Evolutionary conservation across 1,284 basidiomycete species (phyloP).

Genomic region (Puccinia polysora): DNA sequence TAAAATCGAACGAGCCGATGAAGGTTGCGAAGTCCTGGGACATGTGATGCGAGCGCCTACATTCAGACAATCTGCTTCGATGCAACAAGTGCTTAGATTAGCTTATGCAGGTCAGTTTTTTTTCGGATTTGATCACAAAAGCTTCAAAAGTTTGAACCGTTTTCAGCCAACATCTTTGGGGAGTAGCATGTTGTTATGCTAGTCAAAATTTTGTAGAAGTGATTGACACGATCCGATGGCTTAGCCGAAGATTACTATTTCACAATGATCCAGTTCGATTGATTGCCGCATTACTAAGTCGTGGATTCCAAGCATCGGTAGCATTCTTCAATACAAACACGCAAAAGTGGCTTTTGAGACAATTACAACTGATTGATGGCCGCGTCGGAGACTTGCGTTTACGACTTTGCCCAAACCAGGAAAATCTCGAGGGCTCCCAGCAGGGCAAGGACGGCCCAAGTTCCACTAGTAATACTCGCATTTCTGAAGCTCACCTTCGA

Average conservation of each 20-base stretch:
- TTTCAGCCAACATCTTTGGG: too few species aligned
- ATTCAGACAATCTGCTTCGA: constrained; percentile 61
- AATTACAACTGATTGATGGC: constrained; percentile 43
- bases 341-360: constrained; percentile 63
- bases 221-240: constrained; percentile 67
- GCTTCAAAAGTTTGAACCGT: background rate
- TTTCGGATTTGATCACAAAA: background rate
- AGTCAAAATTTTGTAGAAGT: constrained; percentile 61
- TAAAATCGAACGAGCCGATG: constrained; percentile 60
- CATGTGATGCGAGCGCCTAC: constrained; percentile 73
- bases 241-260: constrained; percentile 67
- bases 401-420: too few species aligned
- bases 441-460: constrained; percentile 56
- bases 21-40: constrained; percentile 71
- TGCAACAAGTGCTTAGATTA: constrained; percentile 58
- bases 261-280: constrained; percentile 76
- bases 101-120: constrained; percentile 26
- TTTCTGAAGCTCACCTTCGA: background rate
- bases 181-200: constrained; percentile 65
- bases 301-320: constrained; percentile 64
- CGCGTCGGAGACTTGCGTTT: background rate
- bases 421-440: too few species aligned
- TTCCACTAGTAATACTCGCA: constrained; percentile 67
- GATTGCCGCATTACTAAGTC: constrained; percentile 63
- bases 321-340: constrained; percentile 69